A percentile compares a stretch with the other conserved stretches of the same genome.
These are phyloP conservation scores for Sugiyamaella floridensis DNA, from an alignment of 805 yeast species.

Conservation along the genomic window DNA sequence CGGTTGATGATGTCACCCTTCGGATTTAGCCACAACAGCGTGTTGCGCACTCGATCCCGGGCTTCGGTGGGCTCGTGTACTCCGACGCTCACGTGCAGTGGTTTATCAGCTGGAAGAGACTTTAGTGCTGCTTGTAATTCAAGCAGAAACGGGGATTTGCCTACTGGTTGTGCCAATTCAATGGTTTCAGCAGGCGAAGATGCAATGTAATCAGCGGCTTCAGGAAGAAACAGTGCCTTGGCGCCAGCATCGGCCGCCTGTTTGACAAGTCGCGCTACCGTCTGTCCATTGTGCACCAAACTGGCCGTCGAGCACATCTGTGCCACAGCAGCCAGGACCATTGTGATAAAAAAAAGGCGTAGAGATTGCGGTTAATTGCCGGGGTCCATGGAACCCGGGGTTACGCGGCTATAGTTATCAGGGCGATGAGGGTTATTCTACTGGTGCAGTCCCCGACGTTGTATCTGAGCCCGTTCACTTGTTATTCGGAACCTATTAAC, in stretches of 20 bases:
- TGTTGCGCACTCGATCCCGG: constrained; percentile 54
- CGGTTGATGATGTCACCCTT: constrained; percentile 58
- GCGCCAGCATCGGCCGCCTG: constrained; percentile 58
- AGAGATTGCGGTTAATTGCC: neutral
- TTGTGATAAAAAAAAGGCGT: constrained; percentile 17
- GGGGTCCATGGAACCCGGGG: neutral
- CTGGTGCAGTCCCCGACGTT: neutral
- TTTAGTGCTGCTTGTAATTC: constrained; percentile 41
- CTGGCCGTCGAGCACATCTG: constrained; percentile 74
- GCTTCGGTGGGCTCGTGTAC: constrained; percentile 64
- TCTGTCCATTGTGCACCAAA: constrained; percentile 49
- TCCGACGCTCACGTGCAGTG: constrained; percentile 71
- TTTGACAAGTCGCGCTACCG: constrained; percentile 53
- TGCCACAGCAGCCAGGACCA: constrained; percentile 72
- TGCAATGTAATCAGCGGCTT: constrained; percentile 81
- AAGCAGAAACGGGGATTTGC: constrained; percentile 36
- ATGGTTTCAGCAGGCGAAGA: constrained; percentile 59
- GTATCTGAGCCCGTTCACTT: neutral
- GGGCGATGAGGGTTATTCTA: neutral
- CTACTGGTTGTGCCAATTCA: constrained; percentile 45
- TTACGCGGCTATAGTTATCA: neutral
- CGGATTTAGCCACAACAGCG: constrained; percentile 61
- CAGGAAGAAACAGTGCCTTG: constrained; percentile 76
- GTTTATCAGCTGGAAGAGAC: constrained; percentile 36
- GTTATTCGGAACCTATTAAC: no score